phyloP scores from a whole-genome alignment of 1,139 yeast species.

The Insectozyma bohioensis region DNA sequence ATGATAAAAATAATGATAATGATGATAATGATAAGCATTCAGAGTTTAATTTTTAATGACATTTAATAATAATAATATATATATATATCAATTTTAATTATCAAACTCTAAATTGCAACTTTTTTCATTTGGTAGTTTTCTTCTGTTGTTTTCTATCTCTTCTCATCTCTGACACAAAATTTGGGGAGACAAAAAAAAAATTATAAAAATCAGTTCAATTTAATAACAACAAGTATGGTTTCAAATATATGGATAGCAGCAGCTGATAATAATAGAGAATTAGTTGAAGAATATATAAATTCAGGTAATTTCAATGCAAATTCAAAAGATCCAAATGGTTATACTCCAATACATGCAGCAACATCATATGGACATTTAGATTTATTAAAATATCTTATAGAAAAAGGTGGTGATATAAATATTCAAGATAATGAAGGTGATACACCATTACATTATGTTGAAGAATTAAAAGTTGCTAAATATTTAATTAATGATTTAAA shows the following conservation, averaged over 20 bases:
- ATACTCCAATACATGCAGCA: conserved; percentile 96
- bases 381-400: conserved; percentile 57
- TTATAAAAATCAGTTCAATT: too few relatives aligned
- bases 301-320: conserved; percentile 60
- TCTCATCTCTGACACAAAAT: too few relatives aligned
- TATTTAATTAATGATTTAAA: conserved; percentile 61
- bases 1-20: not conserved
- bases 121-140: too few relatives aligned
- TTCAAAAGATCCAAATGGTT: conserved; percentile 86
- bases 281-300: conserved; percentile 56
- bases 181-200: too few relatives aligned
- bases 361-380: conserved; percentile 86
- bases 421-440: conserved; percentile 88
- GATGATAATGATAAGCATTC: conserved; percentile 16
- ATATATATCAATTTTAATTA: too few relatives aligned
- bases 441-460: conserved; percentile 91
- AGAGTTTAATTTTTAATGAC: conserved; percentile 22
- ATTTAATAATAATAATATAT: too few relatives aligned
- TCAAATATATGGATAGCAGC: conserved; percentile 94
- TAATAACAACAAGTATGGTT: too few relatives aligned
- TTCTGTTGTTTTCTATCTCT: too few relatives aligned
- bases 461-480: conserved; percentile 64
- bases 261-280: conserved; percentile 69
- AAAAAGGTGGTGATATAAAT: conserved; percentile 75
- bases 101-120: too few relatives aligned